Conservation (phyloP, 2,329 filamentous ascomycete genomes). For the Colletotrichum chrysophilum region DNA sequence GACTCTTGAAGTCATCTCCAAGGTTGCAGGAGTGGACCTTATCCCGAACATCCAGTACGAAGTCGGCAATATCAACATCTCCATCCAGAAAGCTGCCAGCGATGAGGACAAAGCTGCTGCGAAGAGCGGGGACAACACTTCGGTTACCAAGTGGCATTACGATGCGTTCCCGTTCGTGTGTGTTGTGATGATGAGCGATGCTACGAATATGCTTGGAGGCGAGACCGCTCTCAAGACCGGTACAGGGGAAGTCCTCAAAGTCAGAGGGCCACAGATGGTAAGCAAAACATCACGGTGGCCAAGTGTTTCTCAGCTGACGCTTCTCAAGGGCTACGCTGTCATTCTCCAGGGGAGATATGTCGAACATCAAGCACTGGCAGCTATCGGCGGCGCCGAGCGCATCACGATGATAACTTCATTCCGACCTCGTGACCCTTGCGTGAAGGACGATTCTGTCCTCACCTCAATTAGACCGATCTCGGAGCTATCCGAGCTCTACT, state of each 20-base stretch:
- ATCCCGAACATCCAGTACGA: conserved; percentile 59
- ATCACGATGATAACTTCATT: conserved; percentile 53
- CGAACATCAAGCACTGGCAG: conserved; percentile 45
- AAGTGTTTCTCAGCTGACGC: conserved; percentile 8
- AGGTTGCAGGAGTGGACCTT: conserved; percentile 60
- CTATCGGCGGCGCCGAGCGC: conserved; percentile 45
- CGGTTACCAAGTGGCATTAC: conserved; percentile 67
- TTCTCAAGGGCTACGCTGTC: conserved; percentile 41
- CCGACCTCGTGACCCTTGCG: conserved; percentile 40
- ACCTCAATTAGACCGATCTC: conserved; percentile 60
- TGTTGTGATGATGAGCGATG: conserved; percentile 71
- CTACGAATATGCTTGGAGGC: conserved; percentile 66
- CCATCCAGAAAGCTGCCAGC: conserved; percentile 52
- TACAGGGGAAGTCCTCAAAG: conserved; percentile 58
- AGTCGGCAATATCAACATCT: conserved; percentile 61
- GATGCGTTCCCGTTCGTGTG: conserved; percentile 74
- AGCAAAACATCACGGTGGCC: conserved; percentile 22
- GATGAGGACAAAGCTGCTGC: conserved; percentile 49
- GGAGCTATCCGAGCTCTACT: conserved; percentile 62
- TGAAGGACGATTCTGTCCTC: conserved; percentile 56
- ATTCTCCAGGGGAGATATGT: conserved; percentile 52
- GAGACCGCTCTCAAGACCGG: conserved; percentile 65
- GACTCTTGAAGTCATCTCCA: conserved; percentile 51
- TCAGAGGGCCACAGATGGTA: conserved; percentile 65
- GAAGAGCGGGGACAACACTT: conserved; percentile 19